These are phyloP conservation scores for Penicillium occitanis DNA, from an alignment of 2,329 filamentous ascomycete genomes.

Conservation along the genomic window DNA sequence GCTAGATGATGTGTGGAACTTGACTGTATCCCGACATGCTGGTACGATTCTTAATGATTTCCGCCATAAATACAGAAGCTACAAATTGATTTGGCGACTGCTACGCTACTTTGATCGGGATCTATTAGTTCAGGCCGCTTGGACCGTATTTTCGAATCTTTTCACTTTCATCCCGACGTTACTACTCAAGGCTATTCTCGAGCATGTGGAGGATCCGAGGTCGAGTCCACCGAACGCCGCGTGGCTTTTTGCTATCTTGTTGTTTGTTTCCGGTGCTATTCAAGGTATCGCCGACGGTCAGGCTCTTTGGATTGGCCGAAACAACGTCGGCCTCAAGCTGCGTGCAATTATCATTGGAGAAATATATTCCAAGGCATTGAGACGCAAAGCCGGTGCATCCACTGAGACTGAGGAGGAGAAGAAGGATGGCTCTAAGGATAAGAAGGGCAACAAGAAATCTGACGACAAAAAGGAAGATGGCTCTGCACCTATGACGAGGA, in stretches of 20 bases:
- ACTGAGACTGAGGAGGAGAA: constrained; percentile 68
- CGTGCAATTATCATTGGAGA: constrained; percentile 95
- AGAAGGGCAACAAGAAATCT: constrained; percentile 40
- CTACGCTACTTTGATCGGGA: constrained; percentile 78
- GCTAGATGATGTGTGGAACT: constrained; percentile 85
- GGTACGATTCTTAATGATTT: constrained; percentile 77
- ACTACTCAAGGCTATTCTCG: constrained; percentile 83
- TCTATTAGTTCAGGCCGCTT: constrained; percentile 73
- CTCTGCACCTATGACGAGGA: constrained; percentile 74
- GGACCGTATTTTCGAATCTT: constrained; percentile 75
- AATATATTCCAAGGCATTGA: constrained; percentile 92
- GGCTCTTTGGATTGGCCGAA: constrained; percentile 88
- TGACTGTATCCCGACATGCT: constrained; percentile 85
- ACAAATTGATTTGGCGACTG: constrained; percentile 74
- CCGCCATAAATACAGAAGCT: constrained; percentile 79
- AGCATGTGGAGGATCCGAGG: constrained; percentile 85
- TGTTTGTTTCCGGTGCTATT: constrained; percentile 78
- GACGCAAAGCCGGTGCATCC: constrained; percentile 80
- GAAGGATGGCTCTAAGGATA: constrained; percentile 49
- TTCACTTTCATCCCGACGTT: constrained; percentile 91
- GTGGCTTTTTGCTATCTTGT: constrained; percentile 91
- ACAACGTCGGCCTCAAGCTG: constrained; percentile 89
- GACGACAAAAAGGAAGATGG: constrained; percentile 30
- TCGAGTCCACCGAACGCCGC: constrained; percentile 78
- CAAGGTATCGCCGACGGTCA: constrained; percentile 82